These are phyloP conservation scores for Breviolum minutum DNA, from an alignment of 73 alveolate genomes.

Conservation along the genomic window DNA sequence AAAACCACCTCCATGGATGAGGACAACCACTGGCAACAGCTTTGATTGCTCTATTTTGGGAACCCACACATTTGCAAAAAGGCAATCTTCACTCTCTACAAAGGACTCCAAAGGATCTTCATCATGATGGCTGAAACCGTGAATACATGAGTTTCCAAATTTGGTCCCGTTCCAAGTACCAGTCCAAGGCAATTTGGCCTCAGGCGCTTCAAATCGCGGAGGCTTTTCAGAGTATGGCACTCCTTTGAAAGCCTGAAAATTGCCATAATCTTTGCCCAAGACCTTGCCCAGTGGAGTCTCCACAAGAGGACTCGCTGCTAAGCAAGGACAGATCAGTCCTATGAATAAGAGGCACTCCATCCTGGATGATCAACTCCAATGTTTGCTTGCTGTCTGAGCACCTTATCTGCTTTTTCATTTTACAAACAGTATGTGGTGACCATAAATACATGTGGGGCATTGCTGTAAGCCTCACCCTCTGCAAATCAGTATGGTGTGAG, in stretches of 20 bases:
- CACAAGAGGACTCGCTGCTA: not conserved
- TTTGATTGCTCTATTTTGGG: not conserved
- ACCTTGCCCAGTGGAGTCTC: constrained; percentile 44
- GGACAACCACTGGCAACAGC: constrained; percentile 52
- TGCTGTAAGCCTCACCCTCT: too few relatives aligned
- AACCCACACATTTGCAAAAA: constrained; percentile 70
- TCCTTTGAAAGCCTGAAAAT: constrained; percentile 61
- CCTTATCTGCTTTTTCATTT: too few relatives aligned
- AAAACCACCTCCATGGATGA: constrained; percentile 72
- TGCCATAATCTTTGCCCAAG: constrained; percentile 62
- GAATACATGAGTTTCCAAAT: constrained; percentile 70
- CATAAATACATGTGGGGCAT: too few relatives aligned
- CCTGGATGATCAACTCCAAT: not conserved
- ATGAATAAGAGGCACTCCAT: not conserved
- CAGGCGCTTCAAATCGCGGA: constrained; percentile 52
- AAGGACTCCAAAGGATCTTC: constrained; percentile 25
- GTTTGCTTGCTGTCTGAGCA: too few relatives aligned
- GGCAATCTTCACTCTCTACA: constrained; percentile 86
- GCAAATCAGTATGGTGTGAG: too few relatives aligned
- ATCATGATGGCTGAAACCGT: constrained; percentile 49
- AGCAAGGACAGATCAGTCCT: not conserved
- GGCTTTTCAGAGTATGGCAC: constrained; percentile 73
- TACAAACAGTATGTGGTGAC: too few relatives aligned
- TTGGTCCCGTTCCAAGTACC: constrained; percentile 42
- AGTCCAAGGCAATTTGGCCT: constrained; percentile 72